These are phyloP conservation scores for Cucurbita ficifolia DNA, from an alignment of 306 rosid species.

Conservation along the genomic window DNA sequence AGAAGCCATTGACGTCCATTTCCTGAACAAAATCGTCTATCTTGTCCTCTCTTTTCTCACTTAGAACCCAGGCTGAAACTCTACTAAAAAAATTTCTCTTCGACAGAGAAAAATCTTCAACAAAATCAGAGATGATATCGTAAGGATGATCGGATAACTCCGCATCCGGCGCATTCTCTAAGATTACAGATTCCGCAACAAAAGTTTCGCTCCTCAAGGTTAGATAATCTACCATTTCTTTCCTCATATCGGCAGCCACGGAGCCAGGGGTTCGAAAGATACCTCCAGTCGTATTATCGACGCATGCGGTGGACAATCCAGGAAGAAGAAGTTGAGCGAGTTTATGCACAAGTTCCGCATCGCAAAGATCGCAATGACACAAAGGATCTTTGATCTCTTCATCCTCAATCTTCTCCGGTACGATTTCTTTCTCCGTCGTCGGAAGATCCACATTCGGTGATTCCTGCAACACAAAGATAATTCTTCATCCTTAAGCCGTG, in stretches of 20 bases:
- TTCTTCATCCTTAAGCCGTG: too few species aligned
- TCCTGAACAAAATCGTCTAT: conserved; percentile 81
- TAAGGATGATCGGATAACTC: conserved; percentile 50
- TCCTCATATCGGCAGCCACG: conserved; percentile 54
- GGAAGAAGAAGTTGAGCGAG: conserved; percentile 67
- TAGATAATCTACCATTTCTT: conserved; percentile 60
- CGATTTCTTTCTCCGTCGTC: conserved; percentile 27
- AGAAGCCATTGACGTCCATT: conserved; percentile 55
- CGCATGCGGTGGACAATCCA: conserved; percentile 61
- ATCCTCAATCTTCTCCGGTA: conserved; percentile 44
- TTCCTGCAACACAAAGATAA: conserved; percentile 19
- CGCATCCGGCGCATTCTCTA: conserved; percentile 37
- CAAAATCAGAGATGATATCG: conserved; percentile 54
- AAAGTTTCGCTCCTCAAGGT: conserved; percentile 54
- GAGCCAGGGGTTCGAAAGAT: conserved; percentile 51
- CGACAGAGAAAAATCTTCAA: conserved; percentile 50
- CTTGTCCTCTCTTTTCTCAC: conserved; percentile 74
- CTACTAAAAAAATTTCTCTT: conserved; percentile 59
- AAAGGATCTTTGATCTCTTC: conserved; percentile 31
- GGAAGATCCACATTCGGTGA: conserved; percentile 30
- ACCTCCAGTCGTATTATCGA: conserved; percentile 65
- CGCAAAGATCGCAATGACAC: conserved; percentile 47
- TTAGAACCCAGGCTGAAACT: conserved; percentile 63
- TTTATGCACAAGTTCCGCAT: conserved; percentile 49
- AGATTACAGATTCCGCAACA: conserved; percentile 50